Conservation (phyloP, 148 eudicot genomes). For the Amaranthus palmeri region DNA sequence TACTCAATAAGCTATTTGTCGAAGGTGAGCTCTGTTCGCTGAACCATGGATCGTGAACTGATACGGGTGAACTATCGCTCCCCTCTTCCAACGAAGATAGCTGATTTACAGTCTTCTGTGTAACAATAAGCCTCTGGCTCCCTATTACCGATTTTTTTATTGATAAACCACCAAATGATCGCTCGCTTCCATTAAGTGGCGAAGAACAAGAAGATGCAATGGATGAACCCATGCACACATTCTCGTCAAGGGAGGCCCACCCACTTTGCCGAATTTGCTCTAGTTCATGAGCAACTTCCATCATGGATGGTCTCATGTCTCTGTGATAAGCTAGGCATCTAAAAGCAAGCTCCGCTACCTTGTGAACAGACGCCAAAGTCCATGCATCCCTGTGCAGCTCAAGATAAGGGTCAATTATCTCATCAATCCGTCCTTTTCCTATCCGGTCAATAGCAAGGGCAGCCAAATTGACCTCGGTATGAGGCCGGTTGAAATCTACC, state of each 20-base stretch:
- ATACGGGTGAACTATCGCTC: constrained; percentile 76
- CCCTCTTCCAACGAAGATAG: constrained; percentile 43
- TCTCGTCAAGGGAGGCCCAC: constrained; percentile 56
- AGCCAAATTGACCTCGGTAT: constrained; percentile 68
- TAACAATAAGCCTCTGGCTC: constrained; percentile 51
- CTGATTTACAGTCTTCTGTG: constrained; percentile 34
- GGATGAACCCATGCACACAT: constrained; percentile 45
- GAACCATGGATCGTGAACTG: constrained; percentile 80
- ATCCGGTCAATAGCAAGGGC: constrained; percentile 73
- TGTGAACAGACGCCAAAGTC: constrained; percentile 71
- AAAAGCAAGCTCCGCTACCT: constrained; percentile 79
- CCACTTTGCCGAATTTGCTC: constrained; percentile 56
- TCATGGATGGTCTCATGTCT: constrained; percentile 85
- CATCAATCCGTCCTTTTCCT: constrained; percentile 76
- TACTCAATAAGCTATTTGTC: constrained; percentile 69
- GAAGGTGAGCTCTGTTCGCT: constrained; percentile 95
- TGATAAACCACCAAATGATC: constrained; percentile 34
- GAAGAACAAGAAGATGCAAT: constrained; percentile 71
- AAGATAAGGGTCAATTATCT: constrained; percentile 60
- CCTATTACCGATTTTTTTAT: constrained; percentile 30
- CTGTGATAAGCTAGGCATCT: constrained; percentile 76
- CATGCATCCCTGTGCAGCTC: constrained; percentile 79
- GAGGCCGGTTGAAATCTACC: constrained; percentile 65
- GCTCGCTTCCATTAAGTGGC: constrained; percentile 55
- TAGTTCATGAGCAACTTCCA: constrained; percentile 71